These are phyloP conservation scores for Phytophthora sp. DNA, from an alignment of 352 stramenopile species.

Conservation along the genomic window DNA sequence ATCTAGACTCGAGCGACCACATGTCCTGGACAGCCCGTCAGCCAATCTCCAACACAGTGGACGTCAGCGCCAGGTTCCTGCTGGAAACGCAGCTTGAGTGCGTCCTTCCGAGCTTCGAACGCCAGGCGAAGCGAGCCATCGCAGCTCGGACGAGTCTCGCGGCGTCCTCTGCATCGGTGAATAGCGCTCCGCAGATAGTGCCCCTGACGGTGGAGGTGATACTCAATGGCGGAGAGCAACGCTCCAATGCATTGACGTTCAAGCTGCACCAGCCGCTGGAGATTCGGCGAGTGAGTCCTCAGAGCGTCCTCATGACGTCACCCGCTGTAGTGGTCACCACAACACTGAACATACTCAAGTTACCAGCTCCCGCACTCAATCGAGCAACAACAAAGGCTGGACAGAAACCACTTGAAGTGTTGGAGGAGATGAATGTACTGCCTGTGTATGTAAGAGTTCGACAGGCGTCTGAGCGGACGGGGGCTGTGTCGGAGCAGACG, in stretches of 20 bases:
- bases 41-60: conserved; percentile 22
- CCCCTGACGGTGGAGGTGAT: conserved; percentile 62
- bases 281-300: conserved; percentile 54
- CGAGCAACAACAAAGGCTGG: conserved; percentile 3
- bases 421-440: conserved; percentile 51
- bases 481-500: conserved; percentile 56
- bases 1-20: conserved; percentile 1
- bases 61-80: conserved; percentile 55
- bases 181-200: conserved; percentile 56
- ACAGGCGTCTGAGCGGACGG: conserved; percentile 58
- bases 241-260: conserved; percentile 61
- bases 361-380: conserved; percentile 28
- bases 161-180: conserved; percentile 45
- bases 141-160: conserved; percentile 45
- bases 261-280: conserved; percentile 57
- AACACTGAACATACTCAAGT: conserved; percentile 67
- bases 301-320: conserved; percentile 61
- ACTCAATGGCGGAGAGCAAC: conserved; percentile 48
- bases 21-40: not conserved
- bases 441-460: conserved; percentile 64
- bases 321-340: conserved; percentile 43
- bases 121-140: conserved; percentile 41
- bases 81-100: conserved; percentile 70
- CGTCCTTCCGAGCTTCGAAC: conserved; percentile 54
- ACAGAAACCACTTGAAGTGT: conserved; percentile 8